A percentile compares a stretch with the other conserved stretches of the same genome.
Conservation (phyloP, 1,284 basidiomycete genomes). For the Trichosporon asahii region DNA sequence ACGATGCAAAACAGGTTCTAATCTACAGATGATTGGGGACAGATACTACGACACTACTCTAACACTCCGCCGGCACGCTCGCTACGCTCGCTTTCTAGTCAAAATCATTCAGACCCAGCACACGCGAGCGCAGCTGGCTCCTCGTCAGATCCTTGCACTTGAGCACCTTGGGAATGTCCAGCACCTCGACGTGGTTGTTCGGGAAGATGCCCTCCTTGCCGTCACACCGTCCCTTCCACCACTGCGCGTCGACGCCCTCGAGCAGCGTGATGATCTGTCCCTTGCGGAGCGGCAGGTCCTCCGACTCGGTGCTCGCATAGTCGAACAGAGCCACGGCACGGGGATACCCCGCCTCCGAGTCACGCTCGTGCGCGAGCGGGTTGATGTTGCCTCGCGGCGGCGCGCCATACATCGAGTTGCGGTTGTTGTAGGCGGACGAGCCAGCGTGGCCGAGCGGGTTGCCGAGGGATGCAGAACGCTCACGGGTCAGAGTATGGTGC, state of each 20-base stretch:
- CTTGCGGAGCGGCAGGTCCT: slow-evolving; percentile 78
- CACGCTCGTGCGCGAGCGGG: neutral
- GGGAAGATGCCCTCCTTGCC: slow-evolving; percentile 58
- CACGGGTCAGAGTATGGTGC: neutral
- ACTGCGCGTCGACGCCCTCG: slow-evolving; percentile 72
- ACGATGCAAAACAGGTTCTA: neutral
- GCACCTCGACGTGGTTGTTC: slow-evolving; percentile 59
- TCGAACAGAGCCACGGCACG: slow-evolving; percentile 75
- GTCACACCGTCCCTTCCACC: slow-evolving; percentile 58
- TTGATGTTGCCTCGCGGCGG: neutral
- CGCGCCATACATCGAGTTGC: neutral
- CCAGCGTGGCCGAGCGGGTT: neutral
- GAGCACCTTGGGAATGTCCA: slow-evolving; percentile 40
- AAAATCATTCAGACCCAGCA: slow-evolving; percentile 20
- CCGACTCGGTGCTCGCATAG: slow-evolving; percentile 69
- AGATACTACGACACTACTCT: too few relatives aligned
- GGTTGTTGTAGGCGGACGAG: neutral
- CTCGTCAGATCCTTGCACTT: slow-evolving; percentile 32
- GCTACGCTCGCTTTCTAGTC: slow-evolving; percentile 13
- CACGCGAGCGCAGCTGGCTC: slow-evolving; percentile 34
- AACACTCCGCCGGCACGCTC: neutral
- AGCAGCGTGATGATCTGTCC: slow-evolving; percentile 75
- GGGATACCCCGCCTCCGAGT: slow-evolving; percentile 47
- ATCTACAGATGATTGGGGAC: too few relatives aligned
- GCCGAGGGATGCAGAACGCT: neutral